Conservation (phyloP, 164 flowering plant species). For the Aristolochia contorta region DNA sequence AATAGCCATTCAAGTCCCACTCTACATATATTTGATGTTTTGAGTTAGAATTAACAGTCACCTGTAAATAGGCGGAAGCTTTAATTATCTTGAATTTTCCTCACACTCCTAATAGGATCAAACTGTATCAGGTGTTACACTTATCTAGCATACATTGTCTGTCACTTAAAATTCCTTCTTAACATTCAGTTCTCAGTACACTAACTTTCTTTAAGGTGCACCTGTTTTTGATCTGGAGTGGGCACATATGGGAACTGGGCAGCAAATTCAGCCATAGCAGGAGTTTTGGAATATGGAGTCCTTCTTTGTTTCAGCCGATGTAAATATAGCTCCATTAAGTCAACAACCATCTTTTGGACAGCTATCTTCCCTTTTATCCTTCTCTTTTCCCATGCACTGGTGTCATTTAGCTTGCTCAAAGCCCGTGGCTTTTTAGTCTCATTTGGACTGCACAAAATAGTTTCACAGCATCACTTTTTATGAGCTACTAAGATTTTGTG, state of each 20-base stretch:
- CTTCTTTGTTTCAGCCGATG: slow-evolving; percentile 83
- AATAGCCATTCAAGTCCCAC: too few relatives aligned
- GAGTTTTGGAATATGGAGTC: slow-evolving; percentile 66
- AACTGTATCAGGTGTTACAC: background rate
- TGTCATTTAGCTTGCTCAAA: slow-evolving; percentile 78
- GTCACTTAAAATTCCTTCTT: too few relatives aligned
- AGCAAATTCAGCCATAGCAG: slow-evolving; percentile 48
- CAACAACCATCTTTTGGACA: slow-evolving; percentile 95
- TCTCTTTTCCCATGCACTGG: slow-evolving; percentile 83
- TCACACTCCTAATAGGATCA: background rate
- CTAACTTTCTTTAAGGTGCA: slow-evolving; percentile 5
- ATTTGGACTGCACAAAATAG: slow-evolving; percentile 55
- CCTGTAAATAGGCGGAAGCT: background rate
- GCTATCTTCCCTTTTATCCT: slow-evolving; percentile 88
- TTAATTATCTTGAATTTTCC: background rate
- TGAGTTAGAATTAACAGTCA: background rate
- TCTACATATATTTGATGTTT: too few relatives aligned
- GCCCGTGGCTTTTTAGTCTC: slow-evolving; percentile 66
- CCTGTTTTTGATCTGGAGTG: slow-evolving; percentile 93
- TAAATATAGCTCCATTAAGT: slow-evolving; percentile 88
- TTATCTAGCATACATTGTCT: too few relatives aligned
- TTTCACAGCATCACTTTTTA: slow-evolving; percentile 1
- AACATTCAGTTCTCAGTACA: too few relatives aligned
- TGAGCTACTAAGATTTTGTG: background rate
- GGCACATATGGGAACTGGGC: slow-evolving; percentile 79